Conservation (phyloP, 1,284 basidiomycete genomes). For the Trichosporon sp. region DNA sequence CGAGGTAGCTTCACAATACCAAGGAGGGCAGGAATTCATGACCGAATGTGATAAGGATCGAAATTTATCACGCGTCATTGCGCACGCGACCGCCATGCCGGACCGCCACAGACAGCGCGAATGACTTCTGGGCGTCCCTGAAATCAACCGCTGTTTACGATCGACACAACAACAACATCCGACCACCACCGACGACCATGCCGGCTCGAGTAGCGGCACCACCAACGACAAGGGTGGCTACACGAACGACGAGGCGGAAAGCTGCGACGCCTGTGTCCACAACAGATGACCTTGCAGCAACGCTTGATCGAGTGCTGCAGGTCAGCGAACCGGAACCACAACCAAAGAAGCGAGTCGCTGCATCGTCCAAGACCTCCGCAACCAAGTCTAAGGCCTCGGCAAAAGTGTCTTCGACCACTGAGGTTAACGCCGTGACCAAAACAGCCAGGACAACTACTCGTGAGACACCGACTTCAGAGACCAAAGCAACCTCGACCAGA, state of each 20-base stretch:
- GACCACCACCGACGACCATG: background rate
- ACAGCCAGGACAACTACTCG: background rate
- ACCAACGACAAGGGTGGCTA: background rate
- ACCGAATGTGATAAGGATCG: background rate
- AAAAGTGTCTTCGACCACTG: background rate
- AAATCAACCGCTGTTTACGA: background rate
- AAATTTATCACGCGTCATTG: background rate
- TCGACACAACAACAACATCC: slow-evolving; percentile 3
- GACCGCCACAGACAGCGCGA: background rate
- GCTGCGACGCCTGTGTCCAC: background rate
- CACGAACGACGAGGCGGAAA: background rate
- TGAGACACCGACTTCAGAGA: background rate
- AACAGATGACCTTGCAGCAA: background rate
- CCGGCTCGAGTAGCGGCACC: background rate
- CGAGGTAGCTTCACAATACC: background rate
- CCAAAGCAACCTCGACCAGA: background rate
- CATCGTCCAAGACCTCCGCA: background rate
- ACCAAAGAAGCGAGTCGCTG: background rate
- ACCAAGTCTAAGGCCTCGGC: background rate
- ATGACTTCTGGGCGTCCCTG: background rate
- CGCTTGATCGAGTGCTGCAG: background rate
- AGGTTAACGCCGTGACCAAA: background rate
- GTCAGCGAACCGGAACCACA: slow-evolving; percentile 1
- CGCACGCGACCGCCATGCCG: background rate
- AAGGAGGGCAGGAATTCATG: background rate